These are phyloP conservation scores for Pseudocercospora fuligena DNA, from an alignment of 2,329 filamentous ascomycete species.

Conservation along the genomic window DNA sequence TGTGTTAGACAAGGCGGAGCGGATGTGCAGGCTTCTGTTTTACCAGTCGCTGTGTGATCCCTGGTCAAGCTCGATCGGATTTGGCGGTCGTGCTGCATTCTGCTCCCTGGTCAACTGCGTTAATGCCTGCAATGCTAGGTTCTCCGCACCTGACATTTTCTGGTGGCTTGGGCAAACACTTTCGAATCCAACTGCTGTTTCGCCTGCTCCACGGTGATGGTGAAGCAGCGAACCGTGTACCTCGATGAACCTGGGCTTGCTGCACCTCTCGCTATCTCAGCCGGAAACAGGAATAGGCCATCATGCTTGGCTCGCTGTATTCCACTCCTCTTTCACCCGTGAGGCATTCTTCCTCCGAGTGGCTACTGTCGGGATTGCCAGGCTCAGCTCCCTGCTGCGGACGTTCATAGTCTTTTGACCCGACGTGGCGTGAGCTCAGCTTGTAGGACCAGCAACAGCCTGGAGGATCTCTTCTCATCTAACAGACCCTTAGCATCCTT, in stretches of 20 bases:
- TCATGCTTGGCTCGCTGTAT: constrained; percentile 5
- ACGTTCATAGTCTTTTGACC: constrained; percentile 15
- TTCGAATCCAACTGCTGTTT: neutral
- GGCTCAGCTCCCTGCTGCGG: constrained; percentile 13
- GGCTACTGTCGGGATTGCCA: constrained; percentile 1
- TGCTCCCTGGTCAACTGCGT: constrained; percentile 6
- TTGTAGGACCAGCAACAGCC: constrained; percentile 17
- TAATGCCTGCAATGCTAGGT: constrained; percentile 22
- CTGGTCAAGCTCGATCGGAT: constrained; percentile 10
- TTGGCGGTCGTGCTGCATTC: constrained; percentile 2
- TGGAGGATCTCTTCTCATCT: constrained; percentile 24
- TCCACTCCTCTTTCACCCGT: constrained; percentile 1
- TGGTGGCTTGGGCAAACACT: constrained; percentile 19
- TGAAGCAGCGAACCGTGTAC: constrained; percentile 1
- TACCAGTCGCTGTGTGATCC: constrained; percentile 1
- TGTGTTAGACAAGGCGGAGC: constrained; percentile 1
- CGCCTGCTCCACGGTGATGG: constrained; percentile 1
- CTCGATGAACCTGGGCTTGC: neutral
- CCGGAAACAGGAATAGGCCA: constrained; percentile 7
- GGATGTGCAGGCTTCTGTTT: neutral
- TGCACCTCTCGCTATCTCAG: constrained; percentile 4
- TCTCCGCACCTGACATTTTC: constrained; percentile 28
- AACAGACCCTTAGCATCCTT: constrained; percentile 25
- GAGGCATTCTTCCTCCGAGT: neutral
- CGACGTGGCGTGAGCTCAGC: constrained; percentile 31